phyloP scores from a whole-genome alignment of 2,329 filamentous ascomycete species.

The Phialophora macrospora region DNA sequence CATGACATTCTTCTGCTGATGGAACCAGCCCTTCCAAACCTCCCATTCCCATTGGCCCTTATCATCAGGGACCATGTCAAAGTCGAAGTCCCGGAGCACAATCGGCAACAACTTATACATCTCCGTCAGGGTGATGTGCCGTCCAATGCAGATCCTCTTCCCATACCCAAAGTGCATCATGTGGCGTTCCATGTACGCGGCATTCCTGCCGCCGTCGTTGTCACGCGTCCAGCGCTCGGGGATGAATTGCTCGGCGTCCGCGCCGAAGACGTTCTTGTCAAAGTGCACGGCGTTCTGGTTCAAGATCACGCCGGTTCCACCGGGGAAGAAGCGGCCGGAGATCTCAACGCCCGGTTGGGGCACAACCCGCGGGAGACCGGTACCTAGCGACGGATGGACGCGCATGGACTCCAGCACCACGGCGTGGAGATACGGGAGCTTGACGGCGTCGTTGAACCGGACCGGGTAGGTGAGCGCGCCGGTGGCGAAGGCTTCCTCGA shows the following conservation, averaged over 20 bases:
- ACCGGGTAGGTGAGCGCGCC: slow-evolving; percentile 26
- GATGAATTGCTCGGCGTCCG: slow-evolving; percentile 52
- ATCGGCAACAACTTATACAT: slow-evolving; percentile 40
- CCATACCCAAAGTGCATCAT: slow-evolving; percentile 35
- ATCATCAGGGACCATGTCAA: slow-evolving; percentile 21
- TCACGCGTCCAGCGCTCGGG: slow-evolving; percentile 55
- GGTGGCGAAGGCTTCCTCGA: slow-evolving; percentile 47
- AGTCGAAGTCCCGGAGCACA: slow-evolving; percentile 31
- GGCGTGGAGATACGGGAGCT: slow-evolving; percentile 54
- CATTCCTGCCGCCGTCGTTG: slow-evolving; percentile 25
- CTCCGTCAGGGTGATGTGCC: slow-evolving; percentile 38
- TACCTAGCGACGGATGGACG: slow-evolving; percentile 55
- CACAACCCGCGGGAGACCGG: slow-evolving; percentile 58
- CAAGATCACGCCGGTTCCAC: slow-evolving; percentile 45
- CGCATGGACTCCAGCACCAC: slow-evolving; percentile 59
- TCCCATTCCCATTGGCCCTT: slow-evolving; percentile 23
- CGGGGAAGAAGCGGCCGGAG: slow-evolving; percentile 45
- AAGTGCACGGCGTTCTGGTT: slow-evolving; percentile 46
- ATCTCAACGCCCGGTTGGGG: slow-evolving; percentile 48
- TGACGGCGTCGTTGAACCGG: slow-evolving; percentile 34
- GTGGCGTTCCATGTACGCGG: slow-evolving; percentile 33
- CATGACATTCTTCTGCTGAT: slow-evolving; percentile 30
- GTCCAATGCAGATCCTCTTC: slow-evolving; percentile 38
- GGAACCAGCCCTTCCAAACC: slow-evolving; percentile 30
- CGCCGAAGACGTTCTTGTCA: slow-evolving; percentile 52